Conservation (phyloP, 441 rosid species). For the Daphne laureola region DNA sequence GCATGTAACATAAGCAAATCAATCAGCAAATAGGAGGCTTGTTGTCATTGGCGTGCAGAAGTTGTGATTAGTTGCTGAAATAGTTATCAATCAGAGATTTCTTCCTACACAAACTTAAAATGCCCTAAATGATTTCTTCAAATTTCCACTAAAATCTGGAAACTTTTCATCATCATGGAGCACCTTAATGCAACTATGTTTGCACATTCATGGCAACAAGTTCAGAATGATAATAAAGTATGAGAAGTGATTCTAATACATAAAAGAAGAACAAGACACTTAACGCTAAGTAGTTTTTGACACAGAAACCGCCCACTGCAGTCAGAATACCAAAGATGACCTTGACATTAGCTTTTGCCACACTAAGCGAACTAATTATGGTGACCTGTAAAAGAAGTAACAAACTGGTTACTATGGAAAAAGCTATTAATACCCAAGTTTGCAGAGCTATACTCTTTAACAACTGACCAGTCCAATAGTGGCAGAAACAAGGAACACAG, state of each 20-base stretch:
- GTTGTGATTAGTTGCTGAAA: too few species aligned
- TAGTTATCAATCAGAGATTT: too few species aligned
- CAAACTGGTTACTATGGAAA: background rate
- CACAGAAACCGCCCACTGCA: constrained; percentile 41
- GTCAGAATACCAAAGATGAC: constrained; percentile 45
- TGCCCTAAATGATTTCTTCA: too few species aligned
- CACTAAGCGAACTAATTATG: constrained; percentile 39
- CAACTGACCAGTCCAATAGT: constrained; percentile 49
- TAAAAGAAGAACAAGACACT: constrained; percentile 11
- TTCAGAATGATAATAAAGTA: too few species aligned
- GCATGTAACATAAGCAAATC: background rate
- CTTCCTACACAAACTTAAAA: too few species aligned
- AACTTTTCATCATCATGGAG: too few species aligned
- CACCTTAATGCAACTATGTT: too few species aligned
- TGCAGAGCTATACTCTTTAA: background rate
- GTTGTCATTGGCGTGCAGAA: background rate
- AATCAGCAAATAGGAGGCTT: background rate
- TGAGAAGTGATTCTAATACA: too few species aligned
- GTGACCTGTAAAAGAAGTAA: constrained; percentile 26
- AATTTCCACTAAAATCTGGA: too few species aligned
- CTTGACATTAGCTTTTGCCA: constrained; percentile 34
- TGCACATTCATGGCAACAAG: too few species aligned
- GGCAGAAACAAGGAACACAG: constrained; percentile 53
- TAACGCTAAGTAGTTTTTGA: constrained; percentile 48
- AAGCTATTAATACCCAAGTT: background rate